Base-by-base conservation (phyloP, 768 basidiomycete genomes). In the Mycena rosella region DNA sequence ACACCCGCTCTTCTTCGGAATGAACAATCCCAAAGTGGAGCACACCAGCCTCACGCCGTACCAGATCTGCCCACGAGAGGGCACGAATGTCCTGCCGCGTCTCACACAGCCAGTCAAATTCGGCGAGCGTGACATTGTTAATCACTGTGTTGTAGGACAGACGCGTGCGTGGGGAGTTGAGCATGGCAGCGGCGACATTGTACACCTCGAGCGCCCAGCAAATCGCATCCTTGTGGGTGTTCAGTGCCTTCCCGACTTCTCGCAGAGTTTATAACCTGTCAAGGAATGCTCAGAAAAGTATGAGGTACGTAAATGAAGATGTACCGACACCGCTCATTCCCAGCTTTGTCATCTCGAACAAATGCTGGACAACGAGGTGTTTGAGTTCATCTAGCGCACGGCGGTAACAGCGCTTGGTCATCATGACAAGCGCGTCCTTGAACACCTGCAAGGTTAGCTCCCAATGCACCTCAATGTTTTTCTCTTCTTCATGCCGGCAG, bases 61-160 rank as follows among this genome's bases (percentile, higher is more conserved):
- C 30, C 2, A 73, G 72, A 8, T 75, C 29, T 0, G 78, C 76
- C 81, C 81, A 82, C 2, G 64, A 60, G 34, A 70, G 57, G 1
- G 68, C 26, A 2, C 65, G 74, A 40, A 83, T 69, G 42, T 81
- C 74, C 7, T 76, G 66, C 1, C 74, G 68, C 0, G 78, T 73
- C 22, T 77, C 74, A 3, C 75, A 73, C 5, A 83, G 72, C 6
- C 82, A 68, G 30, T 74, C 71, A 54, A 83, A 83, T 24, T 83
- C 75, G 4, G 72, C 72, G 3, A 79, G 69, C 18, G 71, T 72
- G 3, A 32, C 58, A 38, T 66, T 74, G 10, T 75, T 32, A 14
- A 60, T 20, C 9, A 60, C 20, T 1, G 2, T 14, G 15, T 34
- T 22, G 20, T 27, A 60, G 1, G 29, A 6, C 1, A 60, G 58